Evolutionary conservation across 805 yeast genomes (phyloP).

Genomic region (Yarrowia deformans): DNA sequence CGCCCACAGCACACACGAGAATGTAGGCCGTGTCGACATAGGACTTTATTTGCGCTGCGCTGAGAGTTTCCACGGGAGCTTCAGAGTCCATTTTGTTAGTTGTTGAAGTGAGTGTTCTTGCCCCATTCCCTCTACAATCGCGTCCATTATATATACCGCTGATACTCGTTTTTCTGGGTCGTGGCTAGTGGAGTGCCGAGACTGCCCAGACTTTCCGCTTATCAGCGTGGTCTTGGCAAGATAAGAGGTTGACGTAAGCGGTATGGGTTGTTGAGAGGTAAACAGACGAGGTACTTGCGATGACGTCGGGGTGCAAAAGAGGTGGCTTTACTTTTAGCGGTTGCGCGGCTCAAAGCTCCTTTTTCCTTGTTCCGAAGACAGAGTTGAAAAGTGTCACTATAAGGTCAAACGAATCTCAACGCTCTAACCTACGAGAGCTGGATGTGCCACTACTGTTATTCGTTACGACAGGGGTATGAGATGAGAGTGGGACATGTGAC

Average conservation of each 20-base stretch:
- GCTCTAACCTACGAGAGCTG: neutral
- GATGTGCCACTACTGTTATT: no score
- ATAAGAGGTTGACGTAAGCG: constrained; percentile 11
- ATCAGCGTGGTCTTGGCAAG: constrained; percentile 29
- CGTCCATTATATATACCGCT: constrained; percentile 2
- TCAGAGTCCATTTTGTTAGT: constrained; percentile 2
- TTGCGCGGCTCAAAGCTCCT: no score
- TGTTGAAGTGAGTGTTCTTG: neutral
- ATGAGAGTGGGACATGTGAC: neutral
- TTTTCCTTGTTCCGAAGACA: neutral
- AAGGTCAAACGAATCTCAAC: neutral
- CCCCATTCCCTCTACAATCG: neutral
- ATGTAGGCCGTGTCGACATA: constrained; percentile 30
- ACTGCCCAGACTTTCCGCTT: constrained; percentile 21
- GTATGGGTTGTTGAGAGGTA: neutral
- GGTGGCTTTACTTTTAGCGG: no score
- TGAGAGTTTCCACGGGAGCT: constrained; percentile 23
- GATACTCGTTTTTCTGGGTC: neutral
- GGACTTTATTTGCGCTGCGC: constrained; percentile 19
- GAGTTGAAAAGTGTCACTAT: constrained; percentile 4
- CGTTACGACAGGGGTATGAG: neutral
- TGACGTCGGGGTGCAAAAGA: no score
- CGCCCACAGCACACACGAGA: constrained; percentile 31
- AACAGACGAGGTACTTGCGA: neutral
- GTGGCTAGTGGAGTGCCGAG: constrained; percentile 8